Base-by-base conservation (phyloP, 768 basidiomycete species). In the Russula sp. region DNA sequence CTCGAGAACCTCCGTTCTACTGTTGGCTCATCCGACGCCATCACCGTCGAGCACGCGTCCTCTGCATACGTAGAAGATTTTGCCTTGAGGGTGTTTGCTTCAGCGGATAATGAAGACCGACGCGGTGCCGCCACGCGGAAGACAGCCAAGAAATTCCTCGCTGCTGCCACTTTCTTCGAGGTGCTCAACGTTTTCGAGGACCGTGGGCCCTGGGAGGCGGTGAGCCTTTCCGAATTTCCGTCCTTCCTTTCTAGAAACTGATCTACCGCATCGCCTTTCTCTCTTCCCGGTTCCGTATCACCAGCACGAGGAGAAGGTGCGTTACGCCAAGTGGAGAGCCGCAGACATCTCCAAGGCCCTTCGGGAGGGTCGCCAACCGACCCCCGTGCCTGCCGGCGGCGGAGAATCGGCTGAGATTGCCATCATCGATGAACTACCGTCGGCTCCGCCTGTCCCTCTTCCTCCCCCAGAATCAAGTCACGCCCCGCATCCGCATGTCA, bases 291-390 rank as follows among this genome's bases (percentile, higher is more conserved):
- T 20, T 27, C 9, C 27, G 14, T n/a, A 67, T 62, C 0, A n/a
- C 48, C 65, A 96, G 92, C 84, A 85, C 65, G 86, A 86, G 68
- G 89, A 89, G 66, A 98, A 97, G 75, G 84, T 96, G 40, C 86
- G 84, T 60, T 99, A 98, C 75, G 84, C 94, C 4, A 93, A 97
- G 73, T 99, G 97, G 95, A 98, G 98, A 73, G 96, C 96, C 42
- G 88, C 89, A 13, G 94, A 97, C 65, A 94, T 98, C 20, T 85
- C 91, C 18, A 98, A 91, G 73, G 94, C 96, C 1, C 83, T 94
- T 71, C 86, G 95, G n/a, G 96, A 98, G 73, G 95, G 97, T 5
- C 83, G 90, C 22, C 84, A 81, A 68, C 94, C 96, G 10, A 76
- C 78, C 1, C 83, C 94, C 2, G 96, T 92, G 2, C 89, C 91